Evolutionary conservation across 129 eudicot species (phyloP), one percentile per base, ranked within the genome.

Genomic region (Logfia minima): DNA sequence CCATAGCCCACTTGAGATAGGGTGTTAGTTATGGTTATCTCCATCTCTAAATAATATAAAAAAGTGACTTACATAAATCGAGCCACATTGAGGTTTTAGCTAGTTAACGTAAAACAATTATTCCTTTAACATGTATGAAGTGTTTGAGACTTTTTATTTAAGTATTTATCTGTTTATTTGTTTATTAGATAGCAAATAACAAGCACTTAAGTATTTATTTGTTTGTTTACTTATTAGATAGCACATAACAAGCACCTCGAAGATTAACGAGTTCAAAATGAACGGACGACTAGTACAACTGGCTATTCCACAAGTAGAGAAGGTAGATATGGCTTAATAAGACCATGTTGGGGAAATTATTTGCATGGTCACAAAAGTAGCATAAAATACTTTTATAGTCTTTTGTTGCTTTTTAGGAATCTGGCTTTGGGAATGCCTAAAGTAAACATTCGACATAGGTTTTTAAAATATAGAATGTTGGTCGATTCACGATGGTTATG

Each of bases 281-380:
- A 41, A 41, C 1, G 23, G 24, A 5, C 51, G 21, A 17, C 1
- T 13, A 22, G 56, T 67, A 66, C 80, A 77, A 53, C 41, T 53
- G 7, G 14, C n/a, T 0, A 52, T 22, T 75, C 41, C 68, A 69
- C 62, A 29, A 66, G 24, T 68, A 55, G 24, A 28, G 59, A 31
- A 67, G 66, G 72, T 68, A 74, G 80, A 52, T 68, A 82, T 65
- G 68, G 71, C 64, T 31, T 5, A 37, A 79, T 60, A 71, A 68
- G 62, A 39, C 65, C 75, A 31, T 71, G 71, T 58, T 76, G 32
- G 67, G 60, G 17, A 66, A 75, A 81, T 70, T 22, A 81, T 75
- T 32, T 41, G 72, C 66, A 77, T 64, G 82, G 76, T 72, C 86
- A 78, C 70, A 74, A 68, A 80, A 81, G 74, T 17, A 71, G 67